Evolutionary conservation across 2,329 filamentous ascomycete species (phyloP), one percentile per base, ranked within the genome.

Genomic region (Diaporthe vaccinii): DNA sequence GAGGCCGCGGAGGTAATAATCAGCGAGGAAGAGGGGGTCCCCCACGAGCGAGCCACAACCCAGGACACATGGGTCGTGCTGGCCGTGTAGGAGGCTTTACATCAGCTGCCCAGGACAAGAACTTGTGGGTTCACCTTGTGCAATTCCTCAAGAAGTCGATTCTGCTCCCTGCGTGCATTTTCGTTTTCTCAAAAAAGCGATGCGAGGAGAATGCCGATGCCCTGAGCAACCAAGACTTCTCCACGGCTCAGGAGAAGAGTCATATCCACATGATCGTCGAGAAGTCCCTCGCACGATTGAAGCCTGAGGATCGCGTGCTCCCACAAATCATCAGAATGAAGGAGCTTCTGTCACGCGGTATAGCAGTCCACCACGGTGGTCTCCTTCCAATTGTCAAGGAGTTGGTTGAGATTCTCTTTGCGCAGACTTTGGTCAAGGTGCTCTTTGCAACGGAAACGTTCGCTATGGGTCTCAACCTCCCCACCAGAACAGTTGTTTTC

Each of bases 391-490:
- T 99, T 77, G 95, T 98, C 79, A 99, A 99, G 84, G 97, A 99
- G 83, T 91, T 98, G 34, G 97, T 99, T 1, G 97, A 99, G 83
- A 98, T 99, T 72, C 85, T 99, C 22, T 99, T 99, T 80, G 96
- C 97, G 0, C 95, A 95, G 84, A 97, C 96, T 0, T 86, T 99
- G 73, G 97, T 99, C 75, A 99, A 99, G 84, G 94, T 99, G 4
- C 89, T 99, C 2, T 99, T 99, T 81, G 97, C 97, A 0, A 99
- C 97, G 0, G 97, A 99, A 83, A 99, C 97, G 0, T 99, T 99
- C 83, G 97, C 97, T 49, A 99, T 99, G 96, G 97, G 97, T 39
- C 89, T 99, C 44, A 99, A 99, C 81, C 86, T 99, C 74, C 97
- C 97, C 0, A 99, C 97, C 1, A 91, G 97, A 78, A 99, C 97